phyloP scores from a whole-genome alignment of 148 eudicot genomes.

The Silene conica region DNA sequence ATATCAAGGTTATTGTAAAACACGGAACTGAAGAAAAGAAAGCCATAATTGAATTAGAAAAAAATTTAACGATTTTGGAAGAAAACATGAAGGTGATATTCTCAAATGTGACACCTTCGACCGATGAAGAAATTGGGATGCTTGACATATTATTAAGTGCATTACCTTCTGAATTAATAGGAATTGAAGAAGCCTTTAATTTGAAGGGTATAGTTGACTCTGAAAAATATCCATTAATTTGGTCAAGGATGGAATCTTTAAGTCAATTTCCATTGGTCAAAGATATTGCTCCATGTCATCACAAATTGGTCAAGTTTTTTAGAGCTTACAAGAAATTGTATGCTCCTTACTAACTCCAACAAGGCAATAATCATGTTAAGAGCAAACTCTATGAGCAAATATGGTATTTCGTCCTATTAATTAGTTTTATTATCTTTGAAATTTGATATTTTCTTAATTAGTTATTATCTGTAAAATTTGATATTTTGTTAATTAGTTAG shows the following conservation, averaged over 20 bases:
- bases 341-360: neutral
- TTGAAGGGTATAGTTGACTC: constrained; percentile 20
- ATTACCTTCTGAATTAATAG: constrained; percentile 3
- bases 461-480: no score
- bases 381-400: no score
- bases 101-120: neutral
- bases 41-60: constrained; percentile 14
- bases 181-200: constrained; percentile 22
- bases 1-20: neutral
- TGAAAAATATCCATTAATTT: constrained; percentile 8
- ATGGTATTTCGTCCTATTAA: no score
- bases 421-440: no score
- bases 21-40: constrained; percentile 16
- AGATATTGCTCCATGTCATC: constrained; percentile 23
- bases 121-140: constrained; percentile 14
- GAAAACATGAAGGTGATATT: constrained; percentile 23
- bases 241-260: constrained; percentile 22
- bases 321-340: constrained; percentile 9
- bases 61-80: constrained; percentile 20
- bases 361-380: no score
- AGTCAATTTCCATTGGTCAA: constrained; percentile 19
- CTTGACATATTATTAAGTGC: constrained; percentile 26
- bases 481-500: no score
- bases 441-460: no score
- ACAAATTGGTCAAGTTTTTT: constrained; percentile 14